These are phyloP conservation scores for Phytopythium ostracodes DNA, from an alignment of 352 stramenopile genomes.

Conservation along the genomic window DNA sequence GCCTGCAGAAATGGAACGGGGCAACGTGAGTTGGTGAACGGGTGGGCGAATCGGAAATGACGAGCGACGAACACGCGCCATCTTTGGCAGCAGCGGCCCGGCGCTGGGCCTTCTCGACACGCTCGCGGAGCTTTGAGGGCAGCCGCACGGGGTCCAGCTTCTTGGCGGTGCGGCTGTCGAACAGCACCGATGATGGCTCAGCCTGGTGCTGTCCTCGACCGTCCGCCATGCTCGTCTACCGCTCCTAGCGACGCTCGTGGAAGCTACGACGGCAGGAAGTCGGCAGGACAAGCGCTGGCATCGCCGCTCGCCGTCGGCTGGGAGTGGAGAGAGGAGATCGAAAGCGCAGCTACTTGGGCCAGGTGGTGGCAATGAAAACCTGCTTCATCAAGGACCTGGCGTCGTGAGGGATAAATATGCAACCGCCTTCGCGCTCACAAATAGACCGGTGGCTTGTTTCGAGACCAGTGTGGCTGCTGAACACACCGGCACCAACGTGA, in stretches of 20 bases:
- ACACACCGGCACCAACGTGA: too few relatives aligned
- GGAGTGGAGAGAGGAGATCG: too few relatives aligned
- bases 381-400: not conserved
- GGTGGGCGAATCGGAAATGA: not conserved
- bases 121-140: slow-evolving; percentile 55
- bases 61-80: slow-evolving; percentile 16
- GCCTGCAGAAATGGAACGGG: slow-evolving; percentile 11
- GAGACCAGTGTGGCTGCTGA: not conserved
- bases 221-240: not conserved
- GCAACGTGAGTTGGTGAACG: not conserved
- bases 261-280: not conserved
- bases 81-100: slow-evolving; percentile 68
- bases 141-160: slow-evolving; percentile 53
- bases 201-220: not conserved
- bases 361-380: not conserved
- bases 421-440: not conserved
- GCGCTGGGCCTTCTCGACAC: slow-evolving; percentile 54
- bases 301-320: not conserved
- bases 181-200: slow-evolving; percentile 9
- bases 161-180: slow-evolving; percentile 59
- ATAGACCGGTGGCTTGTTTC: not conserved
- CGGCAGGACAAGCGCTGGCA: not conserved
- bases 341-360: not conserved
- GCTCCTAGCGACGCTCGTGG: not conserved
- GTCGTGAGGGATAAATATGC: not conserved